Conservation (phyloP, 78 protist species). For the Polysphondylium violaceum region DNA sequence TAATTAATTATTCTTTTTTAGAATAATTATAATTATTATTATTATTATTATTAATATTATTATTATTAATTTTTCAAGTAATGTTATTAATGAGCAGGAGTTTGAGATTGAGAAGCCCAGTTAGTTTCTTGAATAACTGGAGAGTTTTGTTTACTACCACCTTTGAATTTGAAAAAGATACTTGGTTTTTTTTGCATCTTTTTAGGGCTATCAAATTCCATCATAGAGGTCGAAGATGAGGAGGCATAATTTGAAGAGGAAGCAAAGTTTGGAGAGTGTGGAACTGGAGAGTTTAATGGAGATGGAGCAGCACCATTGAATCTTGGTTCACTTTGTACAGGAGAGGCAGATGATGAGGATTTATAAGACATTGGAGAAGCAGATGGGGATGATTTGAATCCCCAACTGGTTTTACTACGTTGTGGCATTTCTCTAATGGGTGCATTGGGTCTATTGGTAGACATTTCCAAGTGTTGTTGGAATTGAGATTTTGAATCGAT, state of each 20-base stretch:
- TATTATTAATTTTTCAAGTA: no score
- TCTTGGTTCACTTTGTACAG: constrained; percentile 7
- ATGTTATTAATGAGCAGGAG: constrained; percentile 19
- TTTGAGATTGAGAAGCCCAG: constrained; percentile 20
- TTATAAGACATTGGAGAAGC: constrained; percentile 11
- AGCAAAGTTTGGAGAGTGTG: constrained; percentile 22
- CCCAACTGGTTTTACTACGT: constrained; percentile 51
- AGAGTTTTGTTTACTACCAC: not conserved
- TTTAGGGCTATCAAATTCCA: constrained; percentile 20
- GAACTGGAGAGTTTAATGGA: constrained; percentile 14
- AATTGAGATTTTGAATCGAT: not conserved
- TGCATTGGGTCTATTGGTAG: not conserved
- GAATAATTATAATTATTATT: no score
- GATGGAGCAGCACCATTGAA: not conserved
- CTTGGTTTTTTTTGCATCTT: constrained; percentile 21
- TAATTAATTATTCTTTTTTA: no score
- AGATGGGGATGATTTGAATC: constrained; percentile 52
- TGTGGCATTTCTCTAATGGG: constrained; percentile 21
- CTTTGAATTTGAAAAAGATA: constrained; percentile 6
- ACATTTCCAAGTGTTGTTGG: constrained; percentile 7
- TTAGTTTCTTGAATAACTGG: constrained; percentile 18
- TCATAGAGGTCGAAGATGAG: not conserved
- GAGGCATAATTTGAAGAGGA: constrained; percentile 21
- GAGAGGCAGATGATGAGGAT: not conserved
- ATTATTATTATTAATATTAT: no score